These are phyloP conservation scores for Hawksworthiomyces lignivorus DNA, from an alignment of 2,329 filamentous ascomycete genomes.

Conservation along the genomic window DNA sequence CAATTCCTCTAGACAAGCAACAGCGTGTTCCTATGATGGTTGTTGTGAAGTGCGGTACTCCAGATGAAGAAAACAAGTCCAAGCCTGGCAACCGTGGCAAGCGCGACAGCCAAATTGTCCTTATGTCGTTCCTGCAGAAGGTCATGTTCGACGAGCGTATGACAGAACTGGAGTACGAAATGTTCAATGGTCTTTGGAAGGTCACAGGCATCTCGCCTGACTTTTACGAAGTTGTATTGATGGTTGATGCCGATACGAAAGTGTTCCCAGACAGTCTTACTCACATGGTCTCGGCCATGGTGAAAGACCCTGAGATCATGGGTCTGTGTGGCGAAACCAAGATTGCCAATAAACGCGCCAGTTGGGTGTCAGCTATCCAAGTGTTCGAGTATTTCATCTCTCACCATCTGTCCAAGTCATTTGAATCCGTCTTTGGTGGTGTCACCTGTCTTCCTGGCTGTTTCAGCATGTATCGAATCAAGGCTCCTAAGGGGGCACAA, in stretches of 20 bases:
- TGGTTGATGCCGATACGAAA: conserved; percentile 99
- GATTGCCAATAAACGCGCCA: conserved; percentile 94
- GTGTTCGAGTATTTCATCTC: conserved; percentile 99
- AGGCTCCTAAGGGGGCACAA: conserved; percentile 93
- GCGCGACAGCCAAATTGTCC: conserved; percentile 95
- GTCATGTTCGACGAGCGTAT: conserved; percentile 99
- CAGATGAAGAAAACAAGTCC: conserved; percentile 68
- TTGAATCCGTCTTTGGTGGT: conserved; percentile 97
- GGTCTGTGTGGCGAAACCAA: conserved; percentile 97
- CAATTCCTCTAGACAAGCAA: conserved; percentile 77
- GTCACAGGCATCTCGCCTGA: conserved; percentile 97
- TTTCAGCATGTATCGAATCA: conserved; percentile 99
- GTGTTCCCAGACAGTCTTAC: conserved; percentile 97
- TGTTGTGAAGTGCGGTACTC: conserved; percentile 91
- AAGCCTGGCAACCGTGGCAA: conserved; percentile 98
- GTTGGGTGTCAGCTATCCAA: conserved; percentile 96
- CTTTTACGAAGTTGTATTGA: conserved; percentile 95
- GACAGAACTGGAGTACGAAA: conserved; percentile 98
- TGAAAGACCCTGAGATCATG: conserved; percentile 98
- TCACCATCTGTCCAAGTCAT: conserved; percentile 92
- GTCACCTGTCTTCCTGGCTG: conserved; percentile 97
- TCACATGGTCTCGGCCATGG: conserved; percentile 98
- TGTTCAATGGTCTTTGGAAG: conserved; percentile 99
- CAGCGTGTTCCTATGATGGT: conserved; percentile 97
- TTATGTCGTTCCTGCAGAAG: conserved; percentile 99